phyloP scores from a whole-genome alignment of 2,329 filamentous ascomycete genomes.

The Aspergillus neotritici region DNA sequence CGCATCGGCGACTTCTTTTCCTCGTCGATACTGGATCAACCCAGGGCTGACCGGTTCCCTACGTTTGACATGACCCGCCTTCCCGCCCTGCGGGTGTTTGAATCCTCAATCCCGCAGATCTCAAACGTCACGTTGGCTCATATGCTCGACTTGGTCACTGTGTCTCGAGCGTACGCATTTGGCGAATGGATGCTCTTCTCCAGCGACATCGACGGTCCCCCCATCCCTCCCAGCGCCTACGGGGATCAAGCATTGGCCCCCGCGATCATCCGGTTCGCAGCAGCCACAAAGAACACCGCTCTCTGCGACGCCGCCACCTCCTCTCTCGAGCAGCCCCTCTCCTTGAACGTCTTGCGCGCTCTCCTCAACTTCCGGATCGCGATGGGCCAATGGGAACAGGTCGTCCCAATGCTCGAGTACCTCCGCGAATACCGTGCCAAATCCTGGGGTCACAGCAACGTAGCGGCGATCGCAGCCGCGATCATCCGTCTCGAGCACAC shows the following conservation, averaged over 20 bases:
- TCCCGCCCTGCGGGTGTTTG: conserved; percentile 14
- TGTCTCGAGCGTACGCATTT: conserved; percentile 44
- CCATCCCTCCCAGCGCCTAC: conserved; percentile 45
- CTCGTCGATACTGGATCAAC: conserved; percentile 12
- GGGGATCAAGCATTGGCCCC: conserved; percentile 45
- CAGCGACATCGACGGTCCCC: conserved; percentile 49
- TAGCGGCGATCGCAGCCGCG: conserved; percentile 32
- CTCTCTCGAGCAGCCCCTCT: conserved; percentile 28
- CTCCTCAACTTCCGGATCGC: conserved; percentile 31
- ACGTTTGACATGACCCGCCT: conserved; percentile 16
- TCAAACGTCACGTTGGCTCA: conserved; percentile 45
- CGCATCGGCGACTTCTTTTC: conserved; percentile 32
- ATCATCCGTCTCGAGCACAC: conserved; percentile 36
- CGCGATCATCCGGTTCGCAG: conserved; percentile 51
- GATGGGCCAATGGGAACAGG: conserved; percentile 30
- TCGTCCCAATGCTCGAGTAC: conserved; percentile 27
- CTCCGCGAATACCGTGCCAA: conserved; percentile 29
- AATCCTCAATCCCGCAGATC: conserved; percentile 35
- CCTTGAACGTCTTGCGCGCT: conserved; percentile 32
- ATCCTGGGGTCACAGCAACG: conserved; percentile 36
- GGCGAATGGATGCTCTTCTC: conserved; percentile 51
- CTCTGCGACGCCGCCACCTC: conserved; percentile 27
- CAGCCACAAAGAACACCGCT: conserved; percentile 41
- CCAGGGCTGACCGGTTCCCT: conserved; percentile 9
- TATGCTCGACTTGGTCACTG: conserved; percentile 48